Conservation (phyloP, 768 basidiomycete species). For the Suillus weaverae region DNA sequence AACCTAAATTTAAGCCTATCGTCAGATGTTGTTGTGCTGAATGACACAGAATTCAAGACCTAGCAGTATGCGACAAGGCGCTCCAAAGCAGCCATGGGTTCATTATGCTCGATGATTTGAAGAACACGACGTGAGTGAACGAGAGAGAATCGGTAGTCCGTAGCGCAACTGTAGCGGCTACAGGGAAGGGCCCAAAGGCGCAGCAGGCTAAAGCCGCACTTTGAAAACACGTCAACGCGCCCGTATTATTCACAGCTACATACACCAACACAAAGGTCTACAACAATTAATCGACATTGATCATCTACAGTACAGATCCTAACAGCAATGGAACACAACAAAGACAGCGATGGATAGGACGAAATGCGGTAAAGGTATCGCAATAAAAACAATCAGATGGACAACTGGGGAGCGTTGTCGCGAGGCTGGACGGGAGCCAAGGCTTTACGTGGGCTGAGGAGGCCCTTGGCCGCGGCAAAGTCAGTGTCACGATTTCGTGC, state of each 20-base stretch:
- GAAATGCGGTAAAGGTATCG: neutral
- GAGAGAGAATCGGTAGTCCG: neutral
- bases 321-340: slow-evolving; percentile 1
- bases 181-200: neutral
- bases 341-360: neutral
- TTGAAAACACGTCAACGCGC: neutral
- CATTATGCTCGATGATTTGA: slow-evolving; percentile 24
- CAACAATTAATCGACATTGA: neutral
- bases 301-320: neutral
- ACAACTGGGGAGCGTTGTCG: slow-evolving; percentile 20
- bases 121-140: neutral
- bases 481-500: slow-evolving; percentile 68
- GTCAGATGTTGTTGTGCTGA: slow-evolving; percentile 6
- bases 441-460: slow-evolving; percentile 61
- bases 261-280: neutral
- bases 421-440: slow-evolving; percentile 23
- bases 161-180: neutral
- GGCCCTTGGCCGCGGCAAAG: slow-evolving; percentile 87
- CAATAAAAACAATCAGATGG: slow-evolving; percentile 15
- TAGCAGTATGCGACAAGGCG: slow-evolving; percentile 62
- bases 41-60: slow-evolving; percentile 34
- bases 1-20: slow-evolving; percentile 43
- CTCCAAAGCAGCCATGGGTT: slow-evolving; percentile 69
- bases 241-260: neutral
- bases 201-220: neutral